Evolutionary conservation across 352 stramenopile genomes (phyloP).

Genomic region (Pythium chondricola): DNA sequence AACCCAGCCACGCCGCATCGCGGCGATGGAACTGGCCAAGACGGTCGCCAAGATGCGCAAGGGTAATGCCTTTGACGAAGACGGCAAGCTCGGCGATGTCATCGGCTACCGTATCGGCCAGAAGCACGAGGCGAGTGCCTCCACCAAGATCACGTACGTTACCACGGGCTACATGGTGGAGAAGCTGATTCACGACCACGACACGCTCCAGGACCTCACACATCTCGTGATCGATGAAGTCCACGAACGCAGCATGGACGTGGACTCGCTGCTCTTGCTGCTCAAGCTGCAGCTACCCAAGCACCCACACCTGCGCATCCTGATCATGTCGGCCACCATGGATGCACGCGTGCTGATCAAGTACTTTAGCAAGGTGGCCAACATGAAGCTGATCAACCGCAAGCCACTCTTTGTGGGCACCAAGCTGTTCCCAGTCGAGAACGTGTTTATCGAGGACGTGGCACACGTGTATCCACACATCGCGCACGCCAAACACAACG

Average conservation of each 20-base stretch:
- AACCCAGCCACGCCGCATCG: constrained; percentile 93
- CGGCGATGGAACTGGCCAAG: constrained; percentile 77
- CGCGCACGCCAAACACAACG: constrained; percentile 25
- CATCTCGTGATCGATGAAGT: constrained; percentile 97
- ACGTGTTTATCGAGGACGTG: constrained; percentile 59
- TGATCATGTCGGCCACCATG: constrained; percentile 97
- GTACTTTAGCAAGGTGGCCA: constrained; percentile 69
- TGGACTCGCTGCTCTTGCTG: constrained; percentile 93
- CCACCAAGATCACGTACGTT: constrained; percentile 93
- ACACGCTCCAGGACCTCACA: constrained; percentile 84
- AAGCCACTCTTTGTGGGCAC: constrained; percentile 78
- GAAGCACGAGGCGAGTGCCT: constrained; percentile 84
- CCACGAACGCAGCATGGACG: constrained; percentile 93
- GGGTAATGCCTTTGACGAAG: constrained; percentile 58
- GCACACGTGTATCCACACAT: constrained; percentile 34
- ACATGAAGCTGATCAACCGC: constrained; percentile 38
- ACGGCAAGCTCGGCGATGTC: constrained; percentile 51
- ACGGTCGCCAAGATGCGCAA: constrained; percentile 93
- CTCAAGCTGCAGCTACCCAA: constrained; percentile 71
- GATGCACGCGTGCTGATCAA: constrained; percentile 88
- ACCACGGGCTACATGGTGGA: constrained; percentile 97
- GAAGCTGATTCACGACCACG: constrained; percentile 90
- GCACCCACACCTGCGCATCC: constrained; percentile 71
- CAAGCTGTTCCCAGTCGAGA: constrained; percentile 68
- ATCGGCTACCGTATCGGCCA: constrained; percentile 87